phyloP scores from a whole-genome alignment of 169 alveolate species.

The Neospora caninum region DNA sequence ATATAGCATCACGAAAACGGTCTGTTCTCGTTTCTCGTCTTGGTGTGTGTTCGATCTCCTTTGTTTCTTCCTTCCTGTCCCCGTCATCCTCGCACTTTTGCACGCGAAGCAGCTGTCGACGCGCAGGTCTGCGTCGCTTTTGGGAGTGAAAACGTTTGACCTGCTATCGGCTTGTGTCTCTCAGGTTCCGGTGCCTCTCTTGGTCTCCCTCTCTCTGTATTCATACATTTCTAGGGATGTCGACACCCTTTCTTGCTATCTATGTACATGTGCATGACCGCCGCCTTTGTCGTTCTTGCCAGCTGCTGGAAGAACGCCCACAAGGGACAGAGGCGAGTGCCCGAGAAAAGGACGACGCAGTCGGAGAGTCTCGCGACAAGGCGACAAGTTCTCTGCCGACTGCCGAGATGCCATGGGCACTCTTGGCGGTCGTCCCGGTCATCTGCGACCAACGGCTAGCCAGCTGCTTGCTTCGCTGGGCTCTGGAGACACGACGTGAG shows the following conservation, averaged over 20 bases:
- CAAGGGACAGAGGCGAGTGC: too few relatives aligned
- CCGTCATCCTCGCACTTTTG: too few relatives aligned
- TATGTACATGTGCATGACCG: not conserved
- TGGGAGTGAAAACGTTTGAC: too few relatives aligned
- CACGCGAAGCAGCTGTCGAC: too few relatives aligned
- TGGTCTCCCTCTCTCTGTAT: too few relatives aligned
- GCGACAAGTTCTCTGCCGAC: not conserved
- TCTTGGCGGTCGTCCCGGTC: not conserved
- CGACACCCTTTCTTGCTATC: not conserved
- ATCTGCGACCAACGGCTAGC: conserved; percentile 52
- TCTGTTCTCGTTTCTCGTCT: not conserved
- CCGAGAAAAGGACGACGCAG: too few relatives aligned
- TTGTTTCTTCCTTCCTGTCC: not conserved
- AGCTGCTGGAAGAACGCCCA: not conserved
- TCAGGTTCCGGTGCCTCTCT: too few relatives aligned
- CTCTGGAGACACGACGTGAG: conserved; percentile 21
- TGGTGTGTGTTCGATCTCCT: not conserved
- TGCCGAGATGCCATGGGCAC: not conserved
- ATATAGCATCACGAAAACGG: not conserved
- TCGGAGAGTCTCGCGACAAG: not conserved
- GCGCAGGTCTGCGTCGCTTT: too few relatives aligned
- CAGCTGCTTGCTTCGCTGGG: conserved; percentile 57
- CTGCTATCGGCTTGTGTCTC: too few relatives aligned
- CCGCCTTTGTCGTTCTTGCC: not conserved
- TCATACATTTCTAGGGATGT: too few relatives aligned